Conservation (phyloP, 768 basidiomycete species). For the Tricholoma saponaceum region DNA sequence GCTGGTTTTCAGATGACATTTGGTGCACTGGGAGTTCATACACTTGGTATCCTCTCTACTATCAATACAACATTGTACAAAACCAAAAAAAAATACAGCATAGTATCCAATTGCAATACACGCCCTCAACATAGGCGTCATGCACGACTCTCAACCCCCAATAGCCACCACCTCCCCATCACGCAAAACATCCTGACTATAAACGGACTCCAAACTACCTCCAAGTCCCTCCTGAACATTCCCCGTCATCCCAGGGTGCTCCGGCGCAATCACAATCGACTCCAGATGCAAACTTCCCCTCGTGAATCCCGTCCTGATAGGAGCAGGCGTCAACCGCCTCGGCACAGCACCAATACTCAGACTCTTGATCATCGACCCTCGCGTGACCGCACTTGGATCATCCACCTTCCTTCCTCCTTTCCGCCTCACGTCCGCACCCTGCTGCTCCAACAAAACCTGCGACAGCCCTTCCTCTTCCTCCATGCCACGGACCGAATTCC, state of each 20-base stretch:
- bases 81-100: too few species aligned
- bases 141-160: conserved; percentile 15
- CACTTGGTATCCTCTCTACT: too few species aligned
- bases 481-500: not conserved
- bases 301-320: conserved; percentile 19
- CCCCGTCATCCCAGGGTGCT: conserved; percentile 19
- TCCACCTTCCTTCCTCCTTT: conserved; percentile 10
- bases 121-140: too few species aligned
- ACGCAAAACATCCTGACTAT: conserved; percentile 18
- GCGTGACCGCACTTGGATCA: conserved; percentile 5
- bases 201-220: conserved; percentile 17
- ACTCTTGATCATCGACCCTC: conserved; percentile 32
- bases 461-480: conserved; percentile 6
- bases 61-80: too few species aligned
- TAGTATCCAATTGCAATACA: too few species aligned
- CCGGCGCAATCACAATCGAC: conserved; percentile 27
- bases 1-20: too few species aligned
- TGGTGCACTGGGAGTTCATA: too few species aligned
- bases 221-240: conserved; percentile 15
- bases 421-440: conserved; percentile 15
- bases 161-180: conserved; percentile 33
- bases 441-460: conserved; percentile 15
- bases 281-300: conserved; percentile 31
- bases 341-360: conserved; percentile 36
- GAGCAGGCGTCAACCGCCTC: conserved; percentile 29